Conservation (phyloP, 176 grass and related monocot genomes). For the Tillandsia fasciculata region DNA sequence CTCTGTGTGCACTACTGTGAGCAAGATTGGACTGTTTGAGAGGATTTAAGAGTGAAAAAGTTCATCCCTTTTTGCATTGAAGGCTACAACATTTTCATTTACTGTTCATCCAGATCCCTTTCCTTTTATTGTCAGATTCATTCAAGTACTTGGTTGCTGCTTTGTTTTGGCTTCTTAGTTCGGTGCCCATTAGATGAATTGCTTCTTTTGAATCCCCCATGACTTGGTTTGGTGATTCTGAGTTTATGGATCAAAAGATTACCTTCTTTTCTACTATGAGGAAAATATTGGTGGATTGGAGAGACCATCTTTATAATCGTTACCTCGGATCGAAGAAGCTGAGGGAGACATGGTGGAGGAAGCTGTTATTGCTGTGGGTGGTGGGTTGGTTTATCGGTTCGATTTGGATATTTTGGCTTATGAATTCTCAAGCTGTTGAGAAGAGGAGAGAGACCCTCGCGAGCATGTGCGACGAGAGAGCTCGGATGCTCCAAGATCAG, state of each 20-base stretch:
- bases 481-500: constrained; percentile 97
- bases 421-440: constrained; percentile 28
- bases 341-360: constrained; percentile 30
- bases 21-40: neutral
- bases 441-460: constrained; percentile 61
- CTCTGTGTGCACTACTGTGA: neutral
- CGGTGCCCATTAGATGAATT: constrained; percentile 11
- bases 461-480: constrained; percentile 92
- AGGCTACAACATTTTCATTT: neutral
- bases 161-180: constrained; percentile 3
- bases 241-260: constrained; percentile 35
- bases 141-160: constrained; percentile 6
- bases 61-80: constrained; percentile 2
- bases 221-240: constrained; percentile 44
- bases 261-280: constrained; percentile 19
- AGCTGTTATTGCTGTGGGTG: constrained; percentile 46
- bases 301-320: constrained; percentile 34
- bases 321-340: constrained; percentile 37
- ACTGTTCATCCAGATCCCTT: neutral
- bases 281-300: constrained; percentile 32
- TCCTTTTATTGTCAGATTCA: constrained; percentile 9
- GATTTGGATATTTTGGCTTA: constrained; percentile 14
- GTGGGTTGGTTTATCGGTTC: constrained; percentile 10
- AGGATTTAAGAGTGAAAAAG: neutral
- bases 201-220: constrained; percentile 28